Evolutionary conservation across 768 basidiomycete species (phyloP).

Genomic region (Pilatotrama ljubarskyi): DNA sequence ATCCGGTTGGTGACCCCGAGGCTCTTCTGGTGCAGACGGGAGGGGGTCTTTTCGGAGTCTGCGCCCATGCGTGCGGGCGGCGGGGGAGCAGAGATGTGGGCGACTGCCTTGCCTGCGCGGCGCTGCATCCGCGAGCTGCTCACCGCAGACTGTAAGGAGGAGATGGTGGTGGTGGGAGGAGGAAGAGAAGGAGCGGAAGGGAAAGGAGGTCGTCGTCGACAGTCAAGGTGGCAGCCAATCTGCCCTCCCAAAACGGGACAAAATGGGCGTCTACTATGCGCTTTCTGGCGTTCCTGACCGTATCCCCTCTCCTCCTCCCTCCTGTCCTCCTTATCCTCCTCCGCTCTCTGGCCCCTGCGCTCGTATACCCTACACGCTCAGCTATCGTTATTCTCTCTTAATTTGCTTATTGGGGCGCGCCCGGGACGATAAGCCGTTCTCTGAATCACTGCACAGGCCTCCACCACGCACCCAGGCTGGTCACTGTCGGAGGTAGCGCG

Average conservation of each 20-base stretch:
- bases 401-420: background rate
- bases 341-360: background rate
- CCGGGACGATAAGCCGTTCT: background rate
- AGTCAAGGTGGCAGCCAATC: conserved; percentile 4
- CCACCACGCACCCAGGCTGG: background rate
- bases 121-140: conserved; percentile 51
- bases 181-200: conserved; percentile 5
- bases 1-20: conserved; percentile 69
- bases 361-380: conserved; percentile 8
- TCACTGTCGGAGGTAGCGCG: conserved; percentile 16
- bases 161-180: background rate
- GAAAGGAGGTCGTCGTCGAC: conserved; percentile 6
- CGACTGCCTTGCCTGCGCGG: conserved; percentile 53
- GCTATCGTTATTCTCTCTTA: conserved; percentile 14
- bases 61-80: conserved; percentile 48
- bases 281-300: background rate
- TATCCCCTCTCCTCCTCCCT: background rate
- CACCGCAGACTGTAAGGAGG: conserved; percentile 8
- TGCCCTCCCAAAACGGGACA: conserved; percentile 4
- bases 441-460: background rate
- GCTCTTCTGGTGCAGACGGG: conserved; percentile 55
- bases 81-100: conserved; percentile 54
- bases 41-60: conserved; percentile 44
- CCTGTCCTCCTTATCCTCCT: background rate
- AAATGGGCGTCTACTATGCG: conserved; percentile 10